Percentiles rank a stretch among this genome's conserved stretches.
phyloP scores from a whole-genome alignment of 1,139 yeast species.

The Taphrina communis region DNA sequence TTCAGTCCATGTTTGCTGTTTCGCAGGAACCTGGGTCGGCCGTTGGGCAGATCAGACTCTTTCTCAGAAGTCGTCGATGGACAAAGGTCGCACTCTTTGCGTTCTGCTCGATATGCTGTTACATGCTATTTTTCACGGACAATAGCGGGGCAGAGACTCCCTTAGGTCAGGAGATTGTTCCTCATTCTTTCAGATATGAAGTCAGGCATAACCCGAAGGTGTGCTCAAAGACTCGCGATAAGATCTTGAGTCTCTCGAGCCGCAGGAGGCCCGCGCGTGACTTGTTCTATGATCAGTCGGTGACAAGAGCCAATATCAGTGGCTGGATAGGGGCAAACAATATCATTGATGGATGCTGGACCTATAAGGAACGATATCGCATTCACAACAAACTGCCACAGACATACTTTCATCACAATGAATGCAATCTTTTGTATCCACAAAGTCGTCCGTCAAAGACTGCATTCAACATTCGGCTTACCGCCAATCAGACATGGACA shows the following conservation, averaged over 20 bases:
- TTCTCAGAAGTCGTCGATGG: not conserved
- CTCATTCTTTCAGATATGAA: not conserved
- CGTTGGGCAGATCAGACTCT: not conserved
- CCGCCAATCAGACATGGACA: not conserved
- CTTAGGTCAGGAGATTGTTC: not conserved
- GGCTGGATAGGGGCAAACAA: slow-evolving; percentile 25
- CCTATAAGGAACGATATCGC: slow-evolving; percentile 14
- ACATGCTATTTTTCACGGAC: not conserved
- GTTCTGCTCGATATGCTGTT: not conserved
- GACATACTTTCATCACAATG: slow-evolving; percentile 8
- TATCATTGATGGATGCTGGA: slow-evolving; percentile 18
- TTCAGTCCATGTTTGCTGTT: not conserved
- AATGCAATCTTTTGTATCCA: slow-evolving; percentile 15
- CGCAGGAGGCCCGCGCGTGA: not conserved
- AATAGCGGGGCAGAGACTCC: not conserved
- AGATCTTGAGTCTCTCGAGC: not conserved
- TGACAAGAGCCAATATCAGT: slow-evolving; percentile 3
- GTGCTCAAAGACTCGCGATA: not conserved
- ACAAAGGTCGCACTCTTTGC: not conserved
- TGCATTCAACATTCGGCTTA: slow-evolving; percentile 5
- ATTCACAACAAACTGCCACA: slow-evolving; percentile 1
- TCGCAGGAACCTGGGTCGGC: not conserved
- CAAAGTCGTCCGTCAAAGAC: not conserved
- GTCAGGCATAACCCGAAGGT: not conserved
- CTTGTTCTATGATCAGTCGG: not conserved